A percentile compares a stretch with the other conserved stretches of the same genome.
These are phyloP conservation scores for Pyricularia sp. DNA, from an alignment of 2,329 filamentous ascomycete genomes.

Conservation along the genomic window DNA sequence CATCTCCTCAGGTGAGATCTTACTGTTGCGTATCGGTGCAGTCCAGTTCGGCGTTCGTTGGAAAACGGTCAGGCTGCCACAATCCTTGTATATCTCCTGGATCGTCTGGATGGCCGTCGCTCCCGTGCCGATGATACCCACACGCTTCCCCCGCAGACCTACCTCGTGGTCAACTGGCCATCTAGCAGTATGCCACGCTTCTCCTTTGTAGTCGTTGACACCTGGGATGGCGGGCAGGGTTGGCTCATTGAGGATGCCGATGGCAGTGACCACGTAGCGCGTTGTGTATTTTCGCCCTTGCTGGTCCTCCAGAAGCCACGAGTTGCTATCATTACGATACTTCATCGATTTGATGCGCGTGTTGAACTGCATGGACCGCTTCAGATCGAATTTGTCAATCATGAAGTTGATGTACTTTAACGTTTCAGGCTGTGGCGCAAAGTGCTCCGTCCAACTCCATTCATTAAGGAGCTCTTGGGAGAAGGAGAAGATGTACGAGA, in stretches of 20 bases:
- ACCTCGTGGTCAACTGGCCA: constrained; percentile 13
- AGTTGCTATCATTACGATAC: constrained; percentile 13
- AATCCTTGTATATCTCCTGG: constrained; percentile 14
- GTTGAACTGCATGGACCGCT: constrained; percentile 18
- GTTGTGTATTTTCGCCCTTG: constrained; percentile 11
- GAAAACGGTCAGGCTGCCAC: constrained; percentile 12
- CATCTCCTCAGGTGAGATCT: constrained; percentile 18
- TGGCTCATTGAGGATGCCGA: constrained; percentile 18
- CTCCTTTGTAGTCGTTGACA: constrained; percentile 15
- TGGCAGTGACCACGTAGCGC: constrained; percentile 15
- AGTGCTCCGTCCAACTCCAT: constrained; percentile 25
- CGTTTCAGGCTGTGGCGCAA: constrained; percentile 21
- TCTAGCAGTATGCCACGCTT: constrained; percentile 14
- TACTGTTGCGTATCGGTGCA: constrained; percentile 13
- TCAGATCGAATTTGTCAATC: constrained; percentile 20
- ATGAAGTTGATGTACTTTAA: constrained; percentile 25
- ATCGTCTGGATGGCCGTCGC: constrained; percentile 18
- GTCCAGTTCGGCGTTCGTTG: constrained; percentile 16
- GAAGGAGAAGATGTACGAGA: constrained; percentile 31
- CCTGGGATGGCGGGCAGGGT: constrained; percentile 21
- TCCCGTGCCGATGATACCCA: constrained; percentile 18
- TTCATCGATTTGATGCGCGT: constrained; percentile 17
- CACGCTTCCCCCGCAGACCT: constrained; percentile 12
- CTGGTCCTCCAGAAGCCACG: constrained; percentile 16
- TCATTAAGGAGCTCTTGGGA: constrained; percentile 26